These are phyloP conservation scores for Zelopaecilomyces penicillatus DNA, from an alignment of 2,329 filamentous ascomycete genomes.

Conservation along the genomic window DNA sequence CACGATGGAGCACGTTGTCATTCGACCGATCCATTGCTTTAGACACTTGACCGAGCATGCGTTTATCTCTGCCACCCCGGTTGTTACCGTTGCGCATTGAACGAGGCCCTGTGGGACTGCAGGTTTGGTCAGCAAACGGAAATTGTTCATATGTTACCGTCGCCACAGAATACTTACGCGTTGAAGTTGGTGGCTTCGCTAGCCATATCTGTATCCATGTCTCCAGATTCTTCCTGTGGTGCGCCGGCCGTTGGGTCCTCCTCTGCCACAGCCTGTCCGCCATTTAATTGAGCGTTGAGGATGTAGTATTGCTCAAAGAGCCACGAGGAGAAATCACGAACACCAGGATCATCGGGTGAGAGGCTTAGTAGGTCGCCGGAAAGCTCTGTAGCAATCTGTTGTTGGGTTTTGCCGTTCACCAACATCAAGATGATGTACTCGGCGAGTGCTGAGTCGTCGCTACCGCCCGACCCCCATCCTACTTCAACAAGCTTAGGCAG, in stretches of 20 bases:
- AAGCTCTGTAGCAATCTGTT: slow-evolving; percentile 81
- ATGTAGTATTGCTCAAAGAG: slow-evolving; percentile 78
- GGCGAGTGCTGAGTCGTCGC: slow-evolving; percentile 72
- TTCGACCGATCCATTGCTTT: slow-evolving; percentile 70
- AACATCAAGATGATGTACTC: slow-evolving; percentile 98
- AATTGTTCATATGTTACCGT: slow-evolving; percentile 29
- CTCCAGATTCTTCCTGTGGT: slow-evolving; percentile 29
- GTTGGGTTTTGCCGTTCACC: slow-evolving; percentile 85
- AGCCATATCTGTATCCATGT: slow-evolving; percentile 68
- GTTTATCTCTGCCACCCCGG: slow-evolving; percentile 60
- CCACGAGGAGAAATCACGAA: slow-evolving; percentile 81
- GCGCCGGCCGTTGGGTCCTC: slow-evolving; percentile 20
- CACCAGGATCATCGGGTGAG: slow-evolving; percentile 72
- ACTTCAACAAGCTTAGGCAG: slow-evolving; percentile 88
- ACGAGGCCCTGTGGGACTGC: slow-evolving; percentile 85
- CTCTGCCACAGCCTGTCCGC: slow-evolving; percentile 26
- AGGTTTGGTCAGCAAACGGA: neutral
- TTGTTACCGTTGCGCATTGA: slow-evolving; percentile 74
- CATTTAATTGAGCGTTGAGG: slow-evolving; percentile 56
- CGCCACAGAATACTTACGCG: slow-evolving; percentile 40
- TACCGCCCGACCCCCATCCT: slow-evolving; percentile 77
- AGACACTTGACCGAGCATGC: slow-evolving; percentile 77
- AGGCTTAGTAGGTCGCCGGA: slow-evolving; percentile 79
- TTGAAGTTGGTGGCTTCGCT: slow-evolving; percentile 41
- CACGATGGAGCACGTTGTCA: slow-evolving; percentile 72